Evolutionary conservation across 306 rosid species (phyloP), one percentile per base, ranked within the genome.

Genomic region (Cicer chorassanicum): DNA sequence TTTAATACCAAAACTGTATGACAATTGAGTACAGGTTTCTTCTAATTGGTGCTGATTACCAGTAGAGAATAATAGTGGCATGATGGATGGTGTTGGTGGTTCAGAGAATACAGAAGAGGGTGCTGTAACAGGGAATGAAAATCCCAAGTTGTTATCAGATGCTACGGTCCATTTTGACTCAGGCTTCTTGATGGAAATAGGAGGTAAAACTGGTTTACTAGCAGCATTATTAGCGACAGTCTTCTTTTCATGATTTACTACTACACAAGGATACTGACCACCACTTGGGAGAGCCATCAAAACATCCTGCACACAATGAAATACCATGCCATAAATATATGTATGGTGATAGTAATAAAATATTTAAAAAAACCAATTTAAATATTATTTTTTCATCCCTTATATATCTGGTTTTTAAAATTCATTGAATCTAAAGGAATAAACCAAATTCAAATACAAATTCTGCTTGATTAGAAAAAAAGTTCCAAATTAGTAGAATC

Each of bases 51-150:
- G 62, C 74, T 80, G 82, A 80, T 62, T 72, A 63, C 80, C 83
- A 2, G 81, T 41, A 18, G 81, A 73, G 78, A 82, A 60, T 21
- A 87, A 70, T 15, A 87, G 68, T 29, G 98, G 98, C 67, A 80
- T 38, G 62, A 89, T 65, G 74, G 97, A 87, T 13, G 97, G 97
- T 24, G 97, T 93, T 14, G 97, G 96, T 11, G 86, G 98, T 76
- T 94, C 96, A 2, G 85, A 82, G 56, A 86, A 73, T 65, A 74
- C 85, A 36, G 80, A 83, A 6, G 92, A 77, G 36, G 88, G 64
- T 15, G 88, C 66, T 18, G 98, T 82, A 72, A 94, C 86, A 6
- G 96, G 98, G 73, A 94, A 94, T 49, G 94, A 86, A 82, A 94
- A 91, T 49, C 87, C 90, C 1, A 87, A 83, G 71, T 82, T 73